phyloP scores from a whole-genome alignment of 1,139 yeast genomes.

The Nakaseomyces nivariensis region DNA sequence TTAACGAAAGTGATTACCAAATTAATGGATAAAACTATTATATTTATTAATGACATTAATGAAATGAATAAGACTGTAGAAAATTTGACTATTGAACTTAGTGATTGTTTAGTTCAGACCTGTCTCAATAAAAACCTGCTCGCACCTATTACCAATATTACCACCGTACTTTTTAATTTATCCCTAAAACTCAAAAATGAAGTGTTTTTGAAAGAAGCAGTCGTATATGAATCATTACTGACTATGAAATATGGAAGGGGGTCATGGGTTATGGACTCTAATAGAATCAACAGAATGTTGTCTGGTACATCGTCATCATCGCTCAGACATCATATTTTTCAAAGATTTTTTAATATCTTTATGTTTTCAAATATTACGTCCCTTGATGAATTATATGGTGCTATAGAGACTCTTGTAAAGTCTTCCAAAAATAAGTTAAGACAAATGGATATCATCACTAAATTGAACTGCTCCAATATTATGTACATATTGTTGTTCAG shows the following conservation, averaged over 20 bases:
- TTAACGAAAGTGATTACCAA: constrained; percentile 6
- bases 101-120: neutral
- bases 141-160: constrained; percentile 27
- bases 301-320: neutral
- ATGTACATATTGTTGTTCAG: neutral
- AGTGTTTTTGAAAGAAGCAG: constrained; percentile 9
- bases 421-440: neutral
- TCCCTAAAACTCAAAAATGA: constrained; percentile 14
- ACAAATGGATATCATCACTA: neutral
- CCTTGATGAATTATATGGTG: neutral
- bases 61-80: neutral
- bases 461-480: neutral
- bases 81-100: neutral
- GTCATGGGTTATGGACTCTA: neutral
- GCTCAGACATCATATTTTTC: neutral
- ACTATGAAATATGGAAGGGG: neutral
- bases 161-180: constrained; percentile 27
- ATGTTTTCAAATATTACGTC: neutral
- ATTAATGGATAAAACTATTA: constrained; percentile 14
- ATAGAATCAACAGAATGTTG: neutral
- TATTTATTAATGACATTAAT: constrained; percentile 12
- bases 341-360: neutral
- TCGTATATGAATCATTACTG: neutral
- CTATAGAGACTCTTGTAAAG: neutral
- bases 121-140: neutral